Conservation (phyloP, 805 yeast genomes). For the Phaffomyces antillensis region DNA sequence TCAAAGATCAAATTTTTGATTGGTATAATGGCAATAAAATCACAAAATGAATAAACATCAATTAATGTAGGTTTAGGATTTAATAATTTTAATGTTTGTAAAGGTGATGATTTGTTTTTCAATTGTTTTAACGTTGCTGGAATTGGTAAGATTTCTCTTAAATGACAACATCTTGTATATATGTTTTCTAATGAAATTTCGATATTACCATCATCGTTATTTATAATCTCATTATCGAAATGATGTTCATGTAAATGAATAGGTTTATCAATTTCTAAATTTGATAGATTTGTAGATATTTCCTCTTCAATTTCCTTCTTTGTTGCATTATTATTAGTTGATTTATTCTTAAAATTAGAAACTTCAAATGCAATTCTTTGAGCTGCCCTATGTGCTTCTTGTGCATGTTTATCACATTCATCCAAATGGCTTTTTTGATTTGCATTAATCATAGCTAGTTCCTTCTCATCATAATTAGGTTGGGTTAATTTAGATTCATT, state of each 20-base stretch:
- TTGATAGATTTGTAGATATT: neutral
- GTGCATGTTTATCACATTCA: slow-evolving; percentile 67
- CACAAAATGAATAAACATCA: slow-evolving; percentile 83
- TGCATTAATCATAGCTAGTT: slow-evolving; percentile 51
- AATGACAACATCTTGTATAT: slow-evolving; percentile 89
- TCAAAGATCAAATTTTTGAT: slow-evolving; percentile 69
- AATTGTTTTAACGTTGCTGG: slow-evolving; percentile 83
- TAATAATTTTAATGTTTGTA: slow-evolving; percentile 61
- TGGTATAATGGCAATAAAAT: slow-evolving; percentile 81
- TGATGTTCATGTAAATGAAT: slow-evolving; percentile 54
- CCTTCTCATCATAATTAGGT: slow-evolving; percentile 26
- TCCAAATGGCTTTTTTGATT: slow-evolving; percentile 44
- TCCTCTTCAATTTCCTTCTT: slow-evolving; percentile 18
- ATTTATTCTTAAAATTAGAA: slow-evolving; percentile 30
- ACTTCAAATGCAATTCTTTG: slow-evolving; percentile 65
- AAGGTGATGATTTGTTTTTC: slow-evolving; percentile 68
- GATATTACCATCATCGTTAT: slow-evolving; percentile 12
- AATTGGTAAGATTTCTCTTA: slow-evolving; percentile 85
- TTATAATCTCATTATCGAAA: slow-evolving; percentile 31
- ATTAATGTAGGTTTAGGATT: slow-evolving; percentile 89
- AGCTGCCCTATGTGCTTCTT: slow-evolving; percentile 70
- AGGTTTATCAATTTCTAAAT: slow-evolving; percentile 63
- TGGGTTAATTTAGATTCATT: slow-evolving; percentile 29
- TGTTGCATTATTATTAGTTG: neutral
- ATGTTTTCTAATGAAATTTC: slow-evolving; percentile 48